Percentiles rank a stretch among this genome's conserved stretches.
phyloP scores from a whole-genome alignment of 2,329 filamentous ascomycete species.

The Fusarium multiceps region DNA sequence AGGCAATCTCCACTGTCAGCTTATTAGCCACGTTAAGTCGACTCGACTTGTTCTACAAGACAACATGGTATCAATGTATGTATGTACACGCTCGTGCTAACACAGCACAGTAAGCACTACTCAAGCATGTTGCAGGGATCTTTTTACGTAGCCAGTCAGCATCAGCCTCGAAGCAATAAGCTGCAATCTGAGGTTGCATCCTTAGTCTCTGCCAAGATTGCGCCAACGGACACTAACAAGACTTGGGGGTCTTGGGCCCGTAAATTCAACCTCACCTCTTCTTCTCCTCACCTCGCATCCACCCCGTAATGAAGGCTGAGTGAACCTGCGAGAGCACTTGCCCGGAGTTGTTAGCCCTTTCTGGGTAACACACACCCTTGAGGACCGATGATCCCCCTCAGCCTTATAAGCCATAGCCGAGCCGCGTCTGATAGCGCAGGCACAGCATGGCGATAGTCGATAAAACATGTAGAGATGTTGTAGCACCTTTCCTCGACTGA shows the following conservation, averaged over 20 bases:
- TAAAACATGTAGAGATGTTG: neutral
- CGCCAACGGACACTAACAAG: conserved; percentile 19
- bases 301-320: conserved; percentile 19
- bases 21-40: conserved; percentile 19
- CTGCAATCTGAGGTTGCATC: conserved; percentile 27
- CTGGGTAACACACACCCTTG: neutral
- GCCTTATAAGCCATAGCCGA: conserved; percentile 22
- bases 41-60: neutral
- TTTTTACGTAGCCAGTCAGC: conserved; percentile 24
- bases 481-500: conserved; percentile 1
- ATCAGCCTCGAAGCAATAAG: conserved; percentile 34
- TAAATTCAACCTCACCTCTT: conserved; percentile 21
- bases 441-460: neutral
- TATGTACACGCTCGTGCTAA: neutral
- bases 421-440: neutral
- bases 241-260: neutral
- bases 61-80: neutral
- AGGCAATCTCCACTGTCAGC: conserved; percentile 24
- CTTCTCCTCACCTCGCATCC: neutral
- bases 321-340: neutral
- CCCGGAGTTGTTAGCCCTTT: conserved; percentile 16
- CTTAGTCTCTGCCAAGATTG: conserved; percentile 17
- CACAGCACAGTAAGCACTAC: conserved; percentile 32
- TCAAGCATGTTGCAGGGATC: conserved; percentile 7
- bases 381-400: conserved; percentile 5